These are phyloP conservation scores for Arthrobotrys sinensis DNA, from an alignment of 2,329 filamentous ascomycete genomes.

Conservation along the genomic window DNA sequence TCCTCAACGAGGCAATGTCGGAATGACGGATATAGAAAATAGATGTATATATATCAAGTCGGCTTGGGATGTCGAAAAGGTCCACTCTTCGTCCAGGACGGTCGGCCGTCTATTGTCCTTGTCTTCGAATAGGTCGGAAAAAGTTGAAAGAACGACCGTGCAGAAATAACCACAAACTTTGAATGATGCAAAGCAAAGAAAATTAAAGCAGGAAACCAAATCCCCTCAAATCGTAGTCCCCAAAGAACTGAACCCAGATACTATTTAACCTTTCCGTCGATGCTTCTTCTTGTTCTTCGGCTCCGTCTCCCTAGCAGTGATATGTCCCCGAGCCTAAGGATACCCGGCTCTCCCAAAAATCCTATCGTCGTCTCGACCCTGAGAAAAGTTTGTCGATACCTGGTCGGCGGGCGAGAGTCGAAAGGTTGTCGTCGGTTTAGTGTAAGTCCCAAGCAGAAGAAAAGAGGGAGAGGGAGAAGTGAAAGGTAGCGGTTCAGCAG, in stretches of 20 bases:
- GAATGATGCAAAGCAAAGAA: not conserved
- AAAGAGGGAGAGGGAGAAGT: slow-evolving; percentile 20
- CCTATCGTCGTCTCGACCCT: slow-evolving; percentile 58
- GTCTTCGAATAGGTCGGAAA: slow-evolving; percentile 13
- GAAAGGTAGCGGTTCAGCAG: slow-evolving; percentile 31
- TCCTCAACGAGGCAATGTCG: slow-evolving; percentile 10
- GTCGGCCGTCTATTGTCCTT: slow-evolving; percentile 23
- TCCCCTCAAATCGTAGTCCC: not conserved
- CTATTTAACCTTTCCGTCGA: slow-evolving; percentile 52
- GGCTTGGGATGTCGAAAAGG: slow-evolving; percentile 44
- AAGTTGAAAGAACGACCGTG: slow-evolving; percentile 27
- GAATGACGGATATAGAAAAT: not conserved
- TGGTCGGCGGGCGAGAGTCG: slow-evolving; percentile 49
- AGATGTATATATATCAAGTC: slow-evolving; percentile 1
- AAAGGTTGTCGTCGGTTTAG: slow-evolving; percentile 46
- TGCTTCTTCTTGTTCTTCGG: not conserved
- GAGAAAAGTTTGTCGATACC: slow-evolving; percentile 31
- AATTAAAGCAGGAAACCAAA: slow-evolving; percentile 3
- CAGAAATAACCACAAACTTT: slow-evolving; percentile 32
- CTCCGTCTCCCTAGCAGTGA: slow-evolving; percentile 12
- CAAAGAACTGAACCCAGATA: slow-evolving; percentile 51
- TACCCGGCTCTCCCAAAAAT: slow-evolving; percentile 30
- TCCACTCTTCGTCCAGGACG: slow-evolving; percentile 56
- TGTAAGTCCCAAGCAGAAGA: slow-evolving; percentile 25
- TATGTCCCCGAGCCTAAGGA: slow-evolving; percentile 50